These are phyloP conservation scores for Globisporangium cylindrosporum DNA, from an alignment of 352 stramenopile species.

Conservation along the genomic window DNA sequence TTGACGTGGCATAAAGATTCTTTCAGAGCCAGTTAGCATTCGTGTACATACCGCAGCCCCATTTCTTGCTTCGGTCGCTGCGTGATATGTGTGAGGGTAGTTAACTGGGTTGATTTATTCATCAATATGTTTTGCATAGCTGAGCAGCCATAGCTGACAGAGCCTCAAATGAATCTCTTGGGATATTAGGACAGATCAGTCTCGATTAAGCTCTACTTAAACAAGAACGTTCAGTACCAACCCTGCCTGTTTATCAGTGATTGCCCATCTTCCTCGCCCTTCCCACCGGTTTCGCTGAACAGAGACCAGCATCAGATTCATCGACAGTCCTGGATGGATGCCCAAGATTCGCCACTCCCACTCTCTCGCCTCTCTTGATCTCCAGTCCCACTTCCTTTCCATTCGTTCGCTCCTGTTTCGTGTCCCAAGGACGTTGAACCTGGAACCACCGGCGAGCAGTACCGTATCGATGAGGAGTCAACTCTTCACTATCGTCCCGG, in stretches of 20 bases:
- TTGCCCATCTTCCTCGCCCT: neutral
- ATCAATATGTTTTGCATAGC: too few relatives aligned
- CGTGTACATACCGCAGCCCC: neutral
- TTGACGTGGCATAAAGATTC: too few relatives aligned
- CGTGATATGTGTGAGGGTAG: neutral
- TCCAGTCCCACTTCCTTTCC: neutral
- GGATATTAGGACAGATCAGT: too few relatives aligned
- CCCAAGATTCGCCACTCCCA: neutral
- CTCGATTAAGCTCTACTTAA: too few relatives aligned
- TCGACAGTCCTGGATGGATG: neutral
- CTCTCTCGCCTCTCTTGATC: neutral
- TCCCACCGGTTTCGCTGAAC: neutral
- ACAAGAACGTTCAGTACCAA: too few relatives aligned
- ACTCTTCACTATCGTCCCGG: neutral
- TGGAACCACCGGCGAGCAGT: neutral
- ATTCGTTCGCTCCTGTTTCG: neutral
- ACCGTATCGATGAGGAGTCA: neutral
- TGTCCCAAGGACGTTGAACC: neutral
- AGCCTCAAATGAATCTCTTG: too few relatives aligned
- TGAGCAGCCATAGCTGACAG: too few relatives aligned
- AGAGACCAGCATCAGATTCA: slow-evolving; percentile 1
- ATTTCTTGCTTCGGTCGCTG: neutral
- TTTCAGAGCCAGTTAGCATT: too few relatives aligned
- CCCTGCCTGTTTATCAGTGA: neutral
- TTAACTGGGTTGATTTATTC: neutral